Evolutionary conservation across 768 basidiomycete genomes (phyloP), one percentile per base, ranked within the genome.

Genomic region (Mycena epipterygia): DNA sequence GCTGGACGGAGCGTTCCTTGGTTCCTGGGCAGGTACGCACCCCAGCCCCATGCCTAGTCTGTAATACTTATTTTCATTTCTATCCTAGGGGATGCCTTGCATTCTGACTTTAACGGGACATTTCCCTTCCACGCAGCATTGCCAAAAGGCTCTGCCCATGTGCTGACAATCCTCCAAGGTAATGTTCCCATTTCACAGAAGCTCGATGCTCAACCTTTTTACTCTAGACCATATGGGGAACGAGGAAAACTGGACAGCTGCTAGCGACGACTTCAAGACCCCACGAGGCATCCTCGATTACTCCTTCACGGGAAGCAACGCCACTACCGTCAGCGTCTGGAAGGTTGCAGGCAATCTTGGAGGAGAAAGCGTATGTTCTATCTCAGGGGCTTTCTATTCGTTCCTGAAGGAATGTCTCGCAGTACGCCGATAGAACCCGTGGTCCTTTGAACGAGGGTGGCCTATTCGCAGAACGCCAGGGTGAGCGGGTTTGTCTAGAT

Each of bases 361-460:
- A 41, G 85, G 88, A 29, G 85, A 88, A 77, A 71, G 67, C 61
- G 87, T 86, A 56, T 65, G 83, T 61, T 2, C 6, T 5, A 12
- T 52, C 32, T 48, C n/a, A n/a, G n/a, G n/a, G n/a, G n/a, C 21
- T 35, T 48, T 37, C n/a, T 21, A 33, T 14, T 33, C 27, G 3
- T n/a, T 32, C 29, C n/a, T 30, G 19, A 21, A 48, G 68, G 23
- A 12, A 17, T n/a, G 19, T 33, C 27, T 33, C 19, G 17, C 63
- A 87, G 85, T 87, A 86, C 71, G 76, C 78, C 33, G 89, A 91
- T 74, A 81, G 66, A 25, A 79, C 81, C 27, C 84, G 90, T 21
- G 89, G 89, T 7, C 82, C 88, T n/a, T 77, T 88, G 64, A 90
- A 91, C 69, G 89, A 89, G 75, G 90, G 90, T 12, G 89, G 89